Base-by-base conservation (phyloP, 495 filamentous ascomycete species). In the Letharia lupina region DNA sequence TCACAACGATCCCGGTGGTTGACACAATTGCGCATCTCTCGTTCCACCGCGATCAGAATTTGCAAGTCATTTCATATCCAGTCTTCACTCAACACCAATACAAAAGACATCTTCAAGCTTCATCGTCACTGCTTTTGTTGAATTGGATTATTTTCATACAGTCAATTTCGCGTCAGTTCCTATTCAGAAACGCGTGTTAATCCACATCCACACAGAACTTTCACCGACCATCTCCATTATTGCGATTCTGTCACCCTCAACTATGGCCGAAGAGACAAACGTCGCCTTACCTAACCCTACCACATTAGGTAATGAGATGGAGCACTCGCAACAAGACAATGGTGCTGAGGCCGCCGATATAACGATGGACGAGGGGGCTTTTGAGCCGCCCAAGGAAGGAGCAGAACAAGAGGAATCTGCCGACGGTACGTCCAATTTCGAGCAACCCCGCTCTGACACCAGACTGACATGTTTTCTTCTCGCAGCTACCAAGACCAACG, bases 401-500 rank as follows among this genome's bases (percentile, higher is more conserved):
- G 65, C 65, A 57, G 60, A 47, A 48, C 48, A 58, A 39, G 33
- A 44, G 12, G 60, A 37, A 48, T 37, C 20, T 58, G 60, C 31
- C 4, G 60, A 67, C 11, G 31, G 60, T 67, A 63, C 33, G 60
- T 50, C 23, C 33, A 33, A 1, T 48, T n/a, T 20, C 12, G 8
- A 18, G n/a, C 23, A 31, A 61, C 44, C 44, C 5, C 18, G 18
- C n/a, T 42, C 15, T 56, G 31, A 33, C 28, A 33, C 2, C n/a
- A 54, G 37, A 31, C 64, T 62, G n/a, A 62, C 48, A 7, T 12
- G n/a, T 28, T 6, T 4, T 28, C n/a, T 56, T 40, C 15, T 42
- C 47, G 40, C 42, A 68, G 66, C 52, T 48, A 62, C 61, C 8
- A 42, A 68, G 20, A 62, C 67, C 20, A 68, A 68, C 33, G 67